Evolutionary conservation across 768 basidiomycete genomes (phyloP).

Genomic region (Brasilioporus rufonigricans): DNA sequence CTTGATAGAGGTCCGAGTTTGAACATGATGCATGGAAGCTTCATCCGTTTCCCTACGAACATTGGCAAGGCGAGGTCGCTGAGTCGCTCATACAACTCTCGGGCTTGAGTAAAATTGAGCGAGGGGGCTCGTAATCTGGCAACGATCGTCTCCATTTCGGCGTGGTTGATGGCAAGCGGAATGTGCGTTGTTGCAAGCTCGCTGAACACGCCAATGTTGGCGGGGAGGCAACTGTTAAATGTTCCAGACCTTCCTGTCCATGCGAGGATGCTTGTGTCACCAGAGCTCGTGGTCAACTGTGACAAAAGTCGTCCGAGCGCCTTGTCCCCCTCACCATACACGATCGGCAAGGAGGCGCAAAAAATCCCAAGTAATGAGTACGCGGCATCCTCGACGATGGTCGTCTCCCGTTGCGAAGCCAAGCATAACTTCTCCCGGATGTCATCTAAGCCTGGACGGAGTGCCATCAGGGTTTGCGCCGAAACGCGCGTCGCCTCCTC

Average conservation of each 20-base stretch:
- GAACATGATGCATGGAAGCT: constrained; percentile 1
- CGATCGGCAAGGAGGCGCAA: neutral
- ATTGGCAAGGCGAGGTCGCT: neutral
- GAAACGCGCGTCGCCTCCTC: constrained; percentile 1
- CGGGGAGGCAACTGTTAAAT: constrained; percentile 4
- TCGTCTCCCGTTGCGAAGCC: constrained; percentile 1
- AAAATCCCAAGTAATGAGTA: constrained; percentile 6
- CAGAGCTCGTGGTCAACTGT: constrained; percentile 1
- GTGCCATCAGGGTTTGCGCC: neutral
- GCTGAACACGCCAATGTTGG: neutral
- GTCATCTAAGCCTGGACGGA: neutral
- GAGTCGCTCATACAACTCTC: neutral
- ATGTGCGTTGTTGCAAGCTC: neutral
- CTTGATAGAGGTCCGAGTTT: neutral
- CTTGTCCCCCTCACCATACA: constrained; percentile 1
- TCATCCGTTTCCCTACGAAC: neutral
- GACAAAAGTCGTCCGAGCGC: constrained; percentile 2
- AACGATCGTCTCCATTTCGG: neutral
- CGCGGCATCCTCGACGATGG: constrained; percentile 1
- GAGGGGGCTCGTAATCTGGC: neutral
- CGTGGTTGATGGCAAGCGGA: neutral
- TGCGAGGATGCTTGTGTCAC: constrained; percentile 5
- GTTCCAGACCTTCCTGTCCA: neutral
- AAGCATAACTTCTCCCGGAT: constrained; percentile 2
- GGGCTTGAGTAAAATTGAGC: neutral